These are phyloP conservation scores for Tylopilus intermedius DNA, from an alignment of 768 basidiomycete species.

Conservation along the genomic window DNA sequence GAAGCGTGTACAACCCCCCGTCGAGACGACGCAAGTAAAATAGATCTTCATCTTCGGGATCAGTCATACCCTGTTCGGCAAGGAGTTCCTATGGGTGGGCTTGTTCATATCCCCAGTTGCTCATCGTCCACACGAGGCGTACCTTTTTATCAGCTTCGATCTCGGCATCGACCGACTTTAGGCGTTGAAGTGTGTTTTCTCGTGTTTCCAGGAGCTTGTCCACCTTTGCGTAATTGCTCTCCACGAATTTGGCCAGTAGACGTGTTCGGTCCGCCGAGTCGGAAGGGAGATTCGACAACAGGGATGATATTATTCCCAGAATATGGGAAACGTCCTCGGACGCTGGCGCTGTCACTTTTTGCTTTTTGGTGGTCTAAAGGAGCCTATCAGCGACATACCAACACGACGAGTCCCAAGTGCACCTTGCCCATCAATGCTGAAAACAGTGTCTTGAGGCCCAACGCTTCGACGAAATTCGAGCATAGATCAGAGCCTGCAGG, in stretches of 20 bases:
- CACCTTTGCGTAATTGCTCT: constrained; percentile 87
- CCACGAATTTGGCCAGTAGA: constrained; percentile 89
- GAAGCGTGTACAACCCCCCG: constrained; percentile 81
- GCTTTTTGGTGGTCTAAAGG: constrained; percentile 55
- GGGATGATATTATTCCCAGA: constrained; percentile 81
- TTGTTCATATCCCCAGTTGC: background rate
- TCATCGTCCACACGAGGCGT: constrained; percentile 9
- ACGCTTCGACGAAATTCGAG: constrained; percentile 79
- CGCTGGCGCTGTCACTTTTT: constrained; percentile 49
- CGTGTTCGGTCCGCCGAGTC: constrained; percentile 78
- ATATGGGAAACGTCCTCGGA: constrained; percentile 85
- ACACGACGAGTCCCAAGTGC: constrained; percentile 8
- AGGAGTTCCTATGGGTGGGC: constrained; percentile 41
- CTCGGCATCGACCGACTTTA: constrained; percentile 58
- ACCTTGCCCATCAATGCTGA: constrained; percentile 94
- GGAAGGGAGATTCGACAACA: constrained; percentile 82
- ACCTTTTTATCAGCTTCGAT: constrained; percentile 70
- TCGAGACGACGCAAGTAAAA: constrained; percentile 88
- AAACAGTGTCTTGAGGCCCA: constrained; percentile 88
- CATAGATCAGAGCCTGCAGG: constrained; percentile 63
- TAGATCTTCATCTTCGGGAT: constrained; percentile 60
- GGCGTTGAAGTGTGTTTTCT: constrained; percentile 58
- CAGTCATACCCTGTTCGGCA: constrained; percentile 52
- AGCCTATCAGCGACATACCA: constrained; percentile 7
- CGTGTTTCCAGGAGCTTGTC: constrained; percentile 89